Evolutionary conservation across 768 basidiomycete genomes (phyloP).

Genomic region (Boletus pseudo-olivaceus): DNA sequence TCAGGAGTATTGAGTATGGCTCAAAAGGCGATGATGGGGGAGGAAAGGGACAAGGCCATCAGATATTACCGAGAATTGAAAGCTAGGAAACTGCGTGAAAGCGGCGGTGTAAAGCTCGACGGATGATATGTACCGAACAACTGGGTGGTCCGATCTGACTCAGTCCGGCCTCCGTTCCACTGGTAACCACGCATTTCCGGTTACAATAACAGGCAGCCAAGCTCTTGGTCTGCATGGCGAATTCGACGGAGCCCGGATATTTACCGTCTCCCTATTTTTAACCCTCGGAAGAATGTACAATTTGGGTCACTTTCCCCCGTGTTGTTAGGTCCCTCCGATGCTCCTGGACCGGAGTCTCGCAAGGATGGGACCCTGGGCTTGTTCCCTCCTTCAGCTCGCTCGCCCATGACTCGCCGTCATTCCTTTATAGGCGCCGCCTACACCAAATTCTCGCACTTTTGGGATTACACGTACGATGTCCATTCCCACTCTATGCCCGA

Average conservation of each 20-base stretch:
- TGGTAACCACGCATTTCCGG: constrained; percentile 2
- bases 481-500: constrained; percentile 20
- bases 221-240: background rate
- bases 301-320: background rate
- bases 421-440: constrained; percentile 2
- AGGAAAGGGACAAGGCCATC: constrained; percentile 69
- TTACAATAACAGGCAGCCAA: background rate
- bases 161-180: background rate
- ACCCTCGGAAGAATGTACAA: background rate
- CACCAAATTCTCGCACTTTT: background rate
- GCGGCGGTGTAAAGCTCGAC: constrained; percentile 9
- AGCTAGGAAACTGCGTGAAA: constrained; percentile 37
- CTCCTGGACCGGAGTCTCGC: background rate
- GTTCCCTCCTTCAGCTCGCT: background rate
- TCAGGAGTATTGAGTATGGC: constrained; percentile 62
- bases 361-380: background rate
- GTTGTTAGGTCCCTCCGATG: background rate
- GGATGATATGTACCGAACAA: constrained; percentile 5
- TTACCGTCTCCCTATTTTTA: constrained; percentile 5
- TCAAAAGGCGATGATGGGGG: constrained; percentile 73
- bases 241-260: constrained; percentile 4
- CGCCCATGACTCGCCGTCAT: background rate
- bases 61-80: constrained; percentile 67
- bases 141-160: background rate
- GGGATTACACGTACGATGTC: constrained; percentile 10